Percentiles rank a stretch among this genome's conserved stretches.
Evolutionary conservation across 2,329 filamentous ascomycete species (phyloP).

Genomic region (Exophiala phaeomuriformis): DNA sequence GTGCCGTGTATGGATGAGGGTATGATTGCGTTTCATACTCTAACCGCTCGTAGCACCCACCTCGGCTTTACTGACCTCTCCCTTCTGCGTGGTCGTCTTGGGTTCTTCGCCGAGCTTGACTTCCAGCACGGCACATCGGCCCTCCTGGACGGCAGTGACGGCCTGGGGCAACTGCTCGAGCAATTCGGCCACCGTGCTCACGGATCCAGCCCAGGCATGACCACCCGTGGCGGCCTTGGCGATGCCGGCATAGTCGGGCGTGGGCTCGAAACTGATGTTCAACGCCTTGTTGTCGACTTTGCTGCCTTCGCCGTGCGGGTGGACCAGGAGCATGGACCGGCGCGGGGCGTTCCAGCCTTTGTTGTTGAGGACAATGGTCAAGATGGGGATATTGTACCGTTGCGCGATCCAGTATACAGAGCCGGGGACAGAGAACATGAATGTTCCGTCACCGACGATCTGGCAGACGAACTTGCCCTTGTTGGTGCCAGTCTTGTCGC

Average conservation of each 20-base stretch:
- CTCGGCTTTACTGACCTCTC: not conserved
- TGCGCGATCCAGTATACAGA: constrained; percentile 63
- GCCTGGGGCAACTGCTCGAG: constrained; percentile 50
- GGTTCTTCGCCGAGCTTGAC: constrained; percentile 25
- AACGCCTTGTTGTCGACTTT: constrained; percentile 57
- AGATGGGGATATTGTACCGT: constrained; percentile 57
- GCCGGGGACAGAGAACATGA: constrained; percentile 57
- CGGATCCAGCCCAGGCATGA: constrained; percentile 51
- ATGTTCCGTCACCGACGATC: constrained; percentile 62
- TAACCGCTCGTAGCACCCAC: constrained; percentile 5
- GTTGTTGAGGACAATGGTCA: constrained; percentile 63
- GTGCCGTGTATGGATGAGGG: not conserved
- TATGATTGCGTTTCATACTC: not conserved
- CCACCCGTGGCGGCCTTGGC: constrained; percentile 59
- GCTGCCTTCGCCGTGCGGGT: constrained; percentile 56
- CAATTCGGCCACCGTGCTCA: constrained; percentile 51
- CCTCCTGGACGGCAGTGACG: constrained; percentile 52
- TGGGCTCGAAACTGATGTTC: constrained; percentile 60
- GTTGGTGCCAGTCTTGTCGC: constrained; percentile 26
- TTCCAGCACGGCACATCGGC: constrained; percentile 55
- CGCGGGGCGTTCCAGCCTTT: constrained; percentile 64
- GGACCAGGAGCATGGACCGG: constrained; percentile 55
- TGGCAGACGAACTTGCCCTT: constrained; percentile 56
- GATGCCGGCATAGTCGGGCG: constrained; percentile 61
- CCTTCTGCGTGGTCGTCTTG: not conserved